Conservation (phyloP, 2,329 filamentous ascomycete species). For the Botrytis squamosa region DNA sequence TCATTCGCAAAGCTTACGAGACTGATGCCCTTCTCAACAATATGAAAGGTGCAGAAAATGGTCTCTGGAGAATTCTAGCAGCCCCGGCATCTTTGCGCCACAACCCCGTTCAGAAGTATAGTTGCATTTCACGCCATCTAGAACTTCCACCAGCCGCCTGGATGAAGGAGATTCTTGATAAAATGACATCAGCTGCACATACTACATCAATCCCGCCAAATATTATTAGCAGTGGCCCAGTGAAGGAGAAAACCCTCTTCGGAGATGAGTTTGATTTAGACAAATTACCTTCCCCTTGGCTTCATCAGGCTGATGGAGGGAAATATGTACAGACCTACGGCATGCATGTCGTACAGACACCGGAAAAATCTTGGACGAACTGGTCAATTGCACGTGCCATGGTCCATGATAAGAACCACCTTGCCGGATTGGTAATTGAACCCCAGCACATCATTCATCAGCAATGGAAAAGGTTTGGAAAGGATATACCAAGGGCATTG, state of each 20-base stretch:
- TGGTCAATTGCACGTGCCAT: slow-evolving; percentile 49
- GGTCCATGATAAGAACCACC: slow-evolving; percentile 46
- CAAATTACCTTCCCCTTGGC: slow-evolving; percentile 43
- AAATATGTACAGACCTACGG: slow-evolving; percentile 53
- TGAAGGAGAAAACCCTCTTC: slow-evolving; percentile 45
- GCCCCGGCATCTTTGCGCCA: slow-evolving; percentile 41
- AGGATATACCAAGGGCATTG: no score
- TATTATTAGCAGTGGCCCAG: slow-evolving; percentile 41
- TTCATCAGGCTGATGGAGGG: slow-evolving; percentile 49
- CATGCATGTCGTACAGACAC: slow-evolving; percentile 48
- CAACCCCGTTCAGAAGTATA: slow-evolving; percentile 40
- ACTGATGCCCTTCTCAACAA: slow-evolving; percentile 52
- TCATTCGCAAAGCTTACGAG: slow-evolving; percentile 48
- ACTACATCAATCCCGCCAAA: slow-evolving; percentile 38
- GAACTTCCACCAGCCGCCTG: slow-evolving; percentile 23
- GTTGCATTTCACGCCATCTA: slow-evolving; percentile 37
- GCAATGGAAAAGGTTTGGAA: slow-evolving; percentile 43
- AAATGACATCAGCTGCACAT: slow-evolving; percentile 43
- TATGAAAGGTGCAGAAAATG: slow-evolving; percentile 46
- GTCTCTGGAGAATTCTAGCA: slow-evolving; percentile 48
- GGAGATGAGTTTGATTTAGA: slow-evolving; percentile 46
- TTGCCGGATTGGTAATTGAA: slow-evolving; percentile 45
- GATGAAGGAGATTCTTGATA: slow-evolving; percentile 45
- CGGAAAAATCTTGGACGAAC: slow-evolving; percentile 49
- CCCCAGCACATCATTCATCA: slow-evolving; percentile 50